Evolutionary conservation across 2,329 filamentous ascomycete species (phyloP), one percentile per base, ranked within the genome.

Genomic region (Sphaerulina musiva): DNA sequence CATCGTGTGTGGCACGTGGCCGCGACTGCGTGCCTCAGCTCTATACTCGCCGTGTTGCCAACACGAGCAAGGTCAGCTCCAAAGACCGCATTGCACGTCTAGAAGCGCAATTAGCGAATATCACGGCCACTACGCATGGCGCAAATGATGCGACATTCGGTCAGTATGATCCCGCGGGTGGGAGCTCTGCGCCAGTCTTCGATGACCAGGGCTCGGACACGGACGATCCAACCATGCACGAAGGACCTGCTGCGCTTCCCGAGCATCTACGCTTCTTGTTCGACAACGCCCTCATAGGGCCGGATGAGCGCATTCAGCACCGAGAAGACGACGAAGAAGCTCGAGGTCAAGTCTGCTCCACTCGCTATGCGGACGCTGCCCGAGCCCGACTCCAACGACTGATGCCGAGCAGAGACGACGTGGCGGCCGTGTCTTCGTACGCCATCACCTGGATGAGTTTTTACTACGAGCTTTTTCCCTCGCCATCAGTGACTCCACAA

Each of bases 231-330:
- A 26, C 17, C 6, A 51, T 46, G 32, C 17, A 26, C 8, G 42
- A 42, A 41, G 29, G 29, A 6, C 43, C 34, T 1, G 48, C 31
- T 23, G 40, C 48, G 38, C 12, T 36, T 36, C 67, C 67, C 29
- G 55, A 62, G 7, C 66, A 69, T 52, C 50, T 69, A 1, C 61
- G 58, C 39, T 63, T 64, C 29, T 59, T 69, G 8, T 69, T 69
- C 53, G 62, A 69, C 38, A 68, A 68, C 47, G 60, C 63, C 31
- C 55, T 65, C 46, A 62, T 69, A n/a, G 54, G 53, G 7, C 60
- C 57, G 17, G 53, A 58, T 42, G 49, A 55, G 40, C 50, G 48
- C 32, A 40, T 36, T 10, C 34, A 50, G 14, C 44, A 50, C 11
- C 39, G 2, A n/a, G 42, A 26, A 26, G 23, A 42, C 44, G 32